A percentile compares a stretch with the other conserved stretches of the same genome.
phyloP scores from a whole-genome alignment of 2,329 filamentous ascomycete species.

The Biscogniauxia sp. region DNA sequence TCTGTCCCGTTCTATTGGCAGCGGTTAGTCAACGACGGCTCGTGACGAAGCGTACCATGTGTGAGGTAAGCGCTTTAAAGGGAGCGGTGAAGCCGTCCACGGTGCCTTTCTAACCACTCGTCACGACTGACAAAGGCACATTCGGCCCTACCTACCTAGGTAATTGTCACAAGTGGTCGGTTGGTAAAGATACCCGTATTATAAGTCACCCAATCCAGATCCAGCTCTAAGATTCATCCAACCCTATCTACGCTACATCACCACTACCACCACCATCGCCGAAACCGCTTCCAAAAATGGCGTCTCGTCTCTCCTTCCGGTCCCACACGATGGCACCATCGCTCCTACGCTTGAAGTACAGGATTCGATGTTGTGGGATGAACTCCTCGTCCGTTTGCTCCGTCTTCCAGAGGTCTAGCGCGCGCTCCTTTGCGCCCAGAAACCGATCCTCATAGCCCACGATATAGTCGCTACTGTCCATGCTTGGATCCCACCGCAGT shows the following conservation, averaged over 20 bases:
- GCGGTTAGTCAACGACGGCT: not conserved
- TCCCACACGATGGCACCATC: slow-evolving; percentile 57
- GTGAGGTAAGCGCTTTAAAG: not conserved
- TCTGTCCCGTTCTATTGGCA: not conserved
- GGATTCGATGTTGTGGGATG: slow-evolving; percentile 62
- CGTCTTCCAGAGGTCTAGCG: slow-evolving; percentile 55
- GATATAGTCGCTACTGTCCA: slow-evolving; percentile 52
- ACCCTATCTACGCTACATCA: not conserved
- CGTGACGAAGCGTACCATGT: not conserved
- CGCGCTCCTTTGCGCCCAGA: slow-evolving; percentile 50
- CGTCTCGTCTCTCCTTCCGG: slow-evolving; percentile 49
- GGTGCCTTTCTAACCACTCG: not conserved
- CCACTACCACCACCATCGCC: slow-evolving; percentile 19
- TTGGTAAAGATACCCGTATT: not conserved
- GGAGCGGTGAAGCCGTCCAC: not conserved
- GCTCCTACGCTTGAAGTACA: slow-evolving; percentile 57
- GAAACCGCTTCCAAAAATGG: slow-evolving; percentile 55
- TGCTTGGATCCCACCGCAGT: slow-evolving; percentile 56
- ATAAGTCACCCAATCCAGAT: not conserved
- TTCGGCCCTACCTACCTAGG: not conserved
- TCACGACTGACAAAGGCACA: not conserved
- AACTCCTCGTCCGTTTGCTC: slow-evolving; percentile 66
- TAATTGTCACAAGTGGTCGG: not conserved
- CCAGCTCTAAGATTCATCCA: not conserved
- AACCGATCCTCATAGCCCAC: slow-evolving; percentile 64